Evolutionary conservation across 1,139 yeast genomes (phyloP).

Genomic region (Protomyces arabidopsidicola): DNA sequence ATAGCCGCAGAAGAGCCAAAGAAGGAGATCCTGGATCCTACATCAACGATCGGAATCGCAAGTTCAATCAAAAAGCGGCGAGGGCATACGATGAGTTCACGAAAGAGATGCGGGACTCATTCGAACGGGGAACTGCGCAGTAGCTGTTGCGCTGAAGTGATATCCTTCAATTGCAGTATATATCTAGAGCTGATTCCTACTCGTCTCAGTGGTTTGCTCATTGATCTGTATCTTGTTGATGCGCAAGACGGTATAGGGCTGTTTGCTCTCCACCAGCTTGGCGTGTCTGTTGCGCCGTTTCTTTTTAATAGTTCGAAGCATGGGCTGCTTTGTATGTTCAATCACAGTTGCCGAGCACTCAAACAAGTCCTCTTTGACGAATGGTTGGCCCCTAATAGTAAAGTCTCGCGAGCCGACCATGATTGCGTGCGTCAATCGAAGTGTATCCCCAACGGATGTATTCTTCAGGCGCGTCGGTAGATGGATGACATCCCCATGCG

Average conservation of each 20-base stretch:
- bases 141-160: constrained; percentile 27
- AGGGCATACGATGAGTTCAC: constrained; percentile 53
- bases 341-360: constrained; percentile 70
- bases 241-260: constrained; percentile 73
- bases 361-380: constrained; percentile 43
- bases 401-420: constrained; percentile 81
- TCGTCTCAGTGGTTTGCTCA: too few species aligned
- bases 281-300: constrained; percentile 81
- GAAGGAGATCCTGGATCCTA: constrained; percentile 44
- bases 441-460: constrained; percentile 74
- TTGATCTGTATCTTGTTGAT: constrained; percentile 41
- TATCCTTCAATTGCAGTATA: too few species aligned
- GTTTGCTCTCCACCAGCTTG: constrained; percentile 73
- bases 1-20: constrained; percentile 38
- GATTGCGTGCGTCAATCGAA: constrained; percentile 67
- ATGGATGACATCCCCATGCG: constrained; percentile 74
- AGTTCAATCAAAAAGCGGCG: constrained; percentile 68
- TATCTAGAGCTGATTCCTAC: too few species aligned
- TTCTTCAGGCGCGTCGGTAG: constrained; percentile 57
- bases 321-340: constrained; percentile 82
- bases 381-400: constrained; percentile 45
- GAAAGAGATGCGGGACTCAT: constrained; percentile 42
- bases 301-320: constrained; percentile 60
- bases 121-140: constrained; percentile 45
- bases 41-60: constrained; percentile 70